Conservation (phyloP, 1,139 yeast genomes). For the Lodderomyces theae region DNA sequence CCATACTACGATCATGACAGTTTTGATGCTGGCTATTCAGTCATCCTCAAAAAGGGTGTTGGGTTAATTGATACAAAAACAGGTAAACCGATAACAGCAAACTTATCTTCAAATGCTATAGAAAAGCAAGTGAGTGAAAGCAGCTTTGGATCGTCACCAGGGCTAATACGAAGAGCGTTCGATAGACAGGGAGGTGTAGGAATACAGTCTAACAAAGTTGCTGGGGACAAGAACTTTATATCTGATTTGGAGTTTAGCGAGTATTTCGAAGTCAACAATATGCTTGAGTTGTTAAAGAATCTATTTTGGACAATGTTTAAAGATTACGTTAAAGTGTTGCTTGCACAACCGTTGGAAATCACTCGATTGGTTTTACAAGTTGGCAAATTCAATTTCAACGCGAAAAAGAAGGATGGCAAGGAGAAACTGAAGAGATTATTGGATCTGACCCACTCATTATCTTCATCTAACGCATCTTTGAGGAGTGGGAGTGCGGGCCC, state of each 20-base stretch:
- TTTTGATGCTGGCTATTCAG: constrained; percentile 66
- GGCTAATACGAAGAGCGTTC: constrained; percentile 14
- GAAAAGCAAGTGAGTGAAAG: constrained; percentile 14
- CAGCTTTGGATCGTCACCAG: constrained; percentile 6
- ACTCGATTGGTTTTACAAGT: constrained; percentile 77
- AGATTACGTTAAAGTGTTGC: constrained; percentile 62
- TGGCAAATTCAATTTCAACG: constrained; percentile 50
- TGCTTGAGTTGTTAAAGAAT: constrained; percentile 53
- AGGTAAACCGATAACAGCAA: constrained; percentile 32
- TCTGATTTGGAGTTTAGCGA: constrained; percentile 68
- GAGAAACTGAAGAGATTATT: constrained; percentile 13
- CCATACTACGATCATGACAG: constrained; percentile 74
- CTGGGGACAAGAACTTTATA: constrained; percentile 45
- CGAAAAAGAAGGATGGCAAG: constrained; percentile 10
- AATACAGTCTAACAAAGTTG: constrained; percentile 10
- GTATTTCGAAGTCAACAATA: constrained; percentile 57
- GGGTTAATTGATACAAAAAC: constrained; percentile 51
- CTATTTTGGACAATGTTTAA: constrained; percentile 60
- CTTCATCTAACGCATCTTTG: constrained; percentile 1
- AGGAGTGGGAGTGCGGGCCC: background rate
- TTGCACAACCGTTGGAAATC: constrained; percentile 88
- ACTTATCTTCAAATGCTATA: constrained; percentile 21
- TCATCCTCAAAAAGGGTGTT: constrained; percentile 57
- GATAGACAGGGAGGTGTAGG: constrained; percentile 15
- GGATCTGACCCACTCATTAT: constrained; percentile 7